Percentiles rank a stretch among this genome's conserved stretches.
phyloP scores from a whole-genome alignment of 352 stramenopile species.

The Phytophthora chlamydospora region DNA sequence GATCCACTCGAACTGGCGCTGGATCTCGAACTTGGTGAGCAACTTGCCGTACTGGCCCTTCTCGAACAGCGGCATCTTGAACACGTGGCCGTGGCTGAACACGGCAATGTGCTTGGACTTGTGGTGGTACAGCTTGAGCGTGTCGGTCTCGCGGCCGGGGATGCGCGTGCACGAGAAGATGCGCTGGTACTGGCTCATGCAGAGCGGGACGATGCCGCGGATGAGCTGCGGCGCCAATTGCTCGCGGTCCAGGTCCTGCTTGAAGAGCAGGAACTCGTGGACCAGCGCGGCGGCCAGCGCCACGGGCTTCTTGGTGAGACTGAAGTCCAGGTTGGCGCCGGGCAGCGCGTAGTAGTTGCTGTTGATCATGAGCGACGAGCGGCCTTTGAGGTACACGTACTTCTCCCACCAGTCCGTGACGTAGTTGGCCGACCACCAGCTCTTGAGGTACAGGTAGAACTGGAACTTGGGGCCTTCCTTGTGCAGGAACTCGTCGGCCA shows the following conservation, averaged over 20 bases:
- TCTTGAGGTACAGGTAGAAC: conserved; percentile 92
- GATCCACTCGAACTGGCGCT: conserved; percentile 83
- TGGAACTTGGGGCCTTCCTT: conserved; percentile 91
- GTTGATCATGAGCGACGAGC: conserved; percentile 92
- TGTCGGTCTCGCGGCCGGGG: conserved; percentile 85
- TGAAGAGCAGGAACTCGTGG: conserved; percentile 88
- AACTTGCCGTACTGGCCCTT: conserved; percentile 80
- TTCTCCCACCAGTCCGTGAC: conserved; percentile 92
- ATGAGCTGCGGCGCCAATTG: conserved; percentile 83
- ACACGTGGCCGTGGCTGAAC: conserved; percentile 84
- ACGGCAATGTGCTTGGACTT: conserved; percentile 91
- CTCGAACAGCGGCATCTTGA: conserved; percentile 88
- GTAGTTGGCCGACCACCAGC: conserved; percentile 91
- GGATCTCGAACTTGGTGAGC: conserved; percentile 79
- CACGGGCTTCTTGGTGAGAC: conserved; percentile 61
- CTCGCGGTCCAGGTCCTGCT: conserved; percentile 87
- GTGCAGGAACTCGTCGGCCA: conserved; percentile 87
- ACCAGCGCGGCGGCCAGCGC: conserved; percentile 73
- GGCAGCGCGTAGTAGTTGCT: conserved; percentile 93
- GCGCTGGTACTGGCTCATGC: conserved; percentile 91
- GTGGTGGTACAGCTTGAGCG: conserved; percentile 70
- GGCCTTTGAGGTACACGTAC: conserved; percentile 90
- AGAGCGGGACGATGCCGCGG: conserved; percentile 86
- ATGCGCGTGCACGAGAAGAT: conserved; percentile 92
- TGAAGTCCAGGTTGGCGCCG: conserved; percentile 63